Evolutionary conservation across 2,329 filamentous ascomycete genomes (phyloP), one percentile per base, ranked within the genome.

Genomic region (Stachybotrys echinatus): DNA sequence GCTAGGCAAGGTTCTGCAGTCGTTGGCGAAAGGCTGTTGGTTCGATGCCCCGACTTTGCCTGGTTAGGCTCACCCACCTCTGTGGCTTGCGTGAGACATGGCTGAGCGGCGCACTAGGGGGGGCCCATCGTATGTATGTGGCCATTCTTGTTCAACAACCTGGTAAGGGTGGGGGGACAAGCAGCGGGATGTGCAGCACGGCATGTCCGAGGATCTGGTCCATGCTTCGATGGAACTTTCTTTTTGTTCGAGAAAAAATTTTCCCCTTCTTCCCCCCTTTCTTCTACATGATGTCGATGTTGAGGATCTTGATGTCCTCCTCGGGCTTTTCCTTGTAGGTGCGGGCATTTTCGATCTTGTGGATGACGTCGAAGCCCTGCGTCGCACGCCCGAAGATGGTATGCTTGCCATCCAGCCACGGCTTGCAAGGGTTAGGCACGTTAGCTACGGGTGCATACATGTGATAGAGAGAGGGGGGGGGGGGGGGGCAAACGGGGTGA

Each of bases 231-330:
- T 40, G 38, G 38, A 34, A 34, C 27, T 40, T 40, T 40, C 17
- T 20, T 40, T 40, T 40, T 40, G 12, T n/a, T 20, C 19, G 38
- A 40, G 38, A 20, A 40, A 40, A 40, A 52, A 42, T 52, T 56
- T 45, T 27, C 18, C 7, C 22, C 18, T 39, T 23, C 44, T 34
- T n/a, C n/a, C n/a, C n/a, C 34, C 18, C 22, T 45, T 42, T 42
- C 12, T 45, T 43, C 61, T 76, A 81, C 54, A 71, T 61, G 51
- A 83, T 70, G 59, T 84, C 80, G 59, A 99, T 95, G 65, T 89
- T 96, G 51, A 99, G 82, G 58, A 99, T 95, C 72, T 96, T 97
- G 62, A 99, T 92, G 66, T 99, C 94, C 62, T 96, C 91, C 67
- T 95, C 89, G 1, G 94, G 94, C 74, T 92, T 95, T 73, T 99